Base-by-base conservation (phyloP, 805 yeast species). In the Suhomyces canberraensis region DNA sequence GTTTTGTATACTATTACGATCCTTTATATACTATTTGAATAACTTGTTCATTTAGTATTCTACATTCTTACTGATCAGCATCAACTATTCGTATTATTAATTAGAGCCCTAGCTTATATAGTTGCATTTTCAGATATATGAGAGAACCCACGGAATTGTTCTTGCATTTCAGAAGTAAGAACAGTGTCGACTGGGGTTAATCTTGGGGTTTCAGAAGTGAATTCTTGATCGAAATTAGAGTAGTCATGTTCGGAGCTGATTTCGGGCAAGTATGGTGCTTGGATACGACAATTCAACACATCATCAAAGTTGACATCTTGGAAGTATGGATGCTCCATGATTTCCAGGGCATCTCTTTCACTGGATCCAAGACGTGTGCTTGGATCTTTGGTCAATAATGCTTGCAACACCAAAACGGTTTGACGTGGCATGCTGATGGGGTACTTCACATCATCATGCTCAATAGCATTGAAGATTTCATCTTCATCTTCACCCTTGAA, bases 361-460 rank as follows among this genome's bases (percentile, higher is more conserved):
- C 96, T 84, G 14, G 89, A 75, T 25, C 98, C 98, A 27, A 93
- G 67, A 57, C 99, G 82, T 45, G 74, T 69, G 14, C 64, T 64
- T 11, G 97, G 96, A 57, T 91, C 96, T 56, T 95, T 84, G 1
- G 96, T 87, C 47, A 93, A 71, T 47, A 93, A 73, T 29, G 91
- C 89, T 62, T 91, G 97, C 61, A 93, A 74, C 31, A 93, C 82
- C 45, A 95, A 89, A 25, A 93, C 98, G 2, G 96, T 88, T 58
- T 90, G 96, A 42, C 95, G 81, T 2, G 96, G 93, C 97, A 93
- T 91, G 57, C 89, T 93, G 46, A 93, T 88, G 22, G 98, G 98
- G 61, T 90, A 93, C 50, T 89, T 71, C 8, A 96, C 98, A 60
- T 93, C 98, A 69, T 93, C 98, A 25, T 93, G 84, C 45, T 90